phyloP scores from a whole-genome alignment of 331 rosid species.

The Phaseolus coccineus region DNA sequence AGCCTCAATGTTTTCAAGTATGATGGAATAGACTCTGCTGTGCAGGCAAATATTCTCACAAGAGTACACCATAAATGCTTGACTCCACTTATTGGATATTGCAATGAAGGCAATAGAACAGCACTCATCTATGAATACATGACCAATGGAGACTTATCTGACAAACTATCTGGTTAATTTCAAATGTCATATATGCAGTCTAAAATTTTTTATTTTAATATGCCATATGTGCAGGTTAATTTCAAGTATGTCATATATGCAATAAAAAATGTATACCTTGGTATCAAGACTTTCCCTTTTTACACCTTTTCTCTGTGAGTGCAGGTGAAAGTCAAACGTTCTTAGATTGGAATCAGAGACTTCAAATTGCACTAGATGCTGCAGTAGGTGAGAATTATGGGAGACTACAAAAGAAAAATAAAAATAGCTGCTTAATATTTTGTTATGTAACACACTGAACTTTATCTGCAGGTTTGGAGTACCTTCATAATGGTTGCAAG shows the following conservation, averaged over 20 bases:
- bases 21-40: not conserved
- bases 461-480: not conserved
- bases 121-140: conserved; percentile 60
- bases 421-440: too few relatives aligned
- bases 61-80: conserved; percentile 60
- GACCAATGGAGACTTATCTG: conserved; percentile 45
- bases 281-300: not conserved
- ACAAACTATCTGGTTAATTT: conserved; percentile 20
- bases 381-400: not conserved
- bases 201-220: too few relatives aligned
- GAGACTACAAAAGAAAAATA: too few relatives aligned
- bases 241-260: not conserved
- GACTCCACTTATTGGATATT: conserved; percentile 56
- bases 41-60: conserved; percentile 50
- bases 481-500: conserved; percentile 51
- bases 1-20: not conserved
- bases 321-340: too few relatives aligned
- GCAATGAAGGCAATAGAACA: conserved; percentile 40
- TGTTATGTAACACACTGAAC: too few relatives aligned
- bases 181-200: too few relatives aligned
- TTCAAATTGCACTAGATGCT: not conserved
- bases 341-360: not conserved
- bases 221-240: conserved; percentile 36
- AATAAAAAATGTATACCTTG: not conserved
- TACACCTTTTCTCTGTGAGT: too few relatives aligned